phyloP scores from a whole-genome alignment of 768 basidiomycete species.

The Pisolithus tinctorius region DNA sequence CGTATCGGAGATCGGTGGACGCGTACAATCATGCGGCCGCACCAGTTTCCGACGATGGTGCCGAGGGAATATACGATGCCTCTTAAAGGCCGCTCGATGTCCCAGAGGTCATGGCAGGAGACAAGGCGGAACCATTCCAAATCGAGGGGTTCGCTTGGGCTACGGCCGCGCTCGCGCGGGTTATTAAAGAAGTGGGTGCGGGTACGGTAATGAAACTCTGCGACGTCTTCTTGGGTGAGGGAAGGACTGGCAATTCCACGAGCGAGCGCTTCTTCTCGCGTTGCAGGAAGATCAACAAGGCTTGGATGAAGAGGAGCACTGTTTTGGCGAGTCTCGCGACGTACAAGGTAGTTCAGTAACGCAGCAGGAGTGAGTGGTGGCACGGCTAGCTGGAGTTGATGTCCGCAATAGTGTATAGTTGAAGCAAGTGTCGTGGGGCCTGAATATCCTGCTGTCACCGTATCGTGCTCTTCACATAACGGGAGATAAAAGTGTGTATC shows the following conservation, averaged over 20 bases:
- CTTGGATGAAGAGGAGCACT: constrained; percentile 15
- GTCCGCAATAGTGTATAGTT: constrained; percentile 35
- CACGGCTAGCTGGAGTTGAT: constrained; percentile 32
- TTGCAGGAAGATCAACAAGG: constrained; percentile 24
- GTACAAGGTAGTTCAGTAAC: constrained; percentile 29
- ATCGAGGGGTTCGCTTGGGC: constrained; percentile 31
- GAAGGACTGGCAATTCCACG: constrained; percentile 26
- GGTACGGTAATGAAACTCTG: constrained; percentile 30
- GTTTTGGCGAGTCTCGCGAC: constrained; percentile 33
- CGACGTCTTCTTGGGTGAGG: constrained; percentile 32
- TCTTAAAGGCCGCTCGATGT: constrained; percentile 30
- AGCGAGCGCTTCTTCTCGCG: constrained; percentile 29
- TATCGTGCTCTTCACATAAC: constrained; percentile 23
- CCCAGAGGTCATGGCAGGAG: constrained; percentile 34
- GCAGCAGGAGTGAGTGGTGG: constrained; percentile 38
- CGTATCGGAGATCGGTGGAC: not conserved
- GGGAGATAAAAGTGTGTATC: constrained; percentile 40
- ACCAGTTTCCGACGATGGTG: constrained; percentile 39
- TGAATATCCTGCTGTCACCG: constrained; percentile 18
- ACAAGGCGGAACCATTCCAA: constrained; percentile 44
- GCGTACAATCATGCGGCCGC: constrained; percentile 41
- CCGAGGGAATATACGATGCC: constrained; percentile 40
- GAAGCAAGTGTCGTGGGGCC: constrained; percentile 26
- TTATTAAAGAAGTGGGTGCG: constrained; percentile 28
- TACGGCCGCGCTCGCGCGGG: constrained; percentile 11